Evolutionary conservation across 2,329 filamentous ascomycete genomes (phyloP).

Genomic region (Talaromyces sp.): DNA sequence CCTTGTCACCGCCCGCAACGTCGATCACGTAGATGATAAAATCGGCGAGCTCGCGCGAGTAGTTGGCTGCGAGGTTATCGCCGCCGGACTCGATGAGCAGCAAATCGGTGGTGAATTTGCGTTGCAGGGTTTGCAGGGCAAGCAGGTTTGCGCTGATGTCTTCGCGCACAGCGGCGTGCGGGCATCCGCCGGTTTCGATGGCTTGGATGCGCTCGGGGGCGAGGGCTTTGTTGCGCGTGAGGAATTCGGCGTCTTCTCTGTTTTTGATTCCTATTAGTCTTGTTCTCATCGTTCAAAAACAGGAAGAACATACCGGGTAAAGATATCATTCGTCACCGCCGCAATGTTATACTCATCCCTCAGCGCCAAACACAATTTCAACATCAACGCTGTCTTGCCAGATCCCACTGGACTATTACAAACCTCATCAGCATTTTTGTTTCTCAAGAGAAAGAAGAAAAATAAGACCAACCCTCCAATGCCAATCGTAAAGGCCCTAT

Average conservation of each 20-base stretch:
- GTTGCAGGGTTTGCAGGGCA: conserved; percentile 83
- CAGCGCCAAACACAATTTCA: conserved; percentile 81
- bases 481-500: conserved; percentile 91
- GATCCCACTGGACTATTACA: conserved; percentile 80
- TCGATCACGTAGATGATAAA: conserved; percentile 99
- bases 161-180: conserved; percentile 94
- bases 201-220: conserved; percentile 80
- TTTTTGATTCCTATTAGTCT: conserved; percentile 3
- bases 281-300: background rate
- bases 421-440: background rate
- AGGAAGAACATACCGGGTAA: conserved; percentile 60
- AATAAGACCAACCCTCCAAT: conserved; percentile 74
- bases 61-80: conserved; percentile 96
- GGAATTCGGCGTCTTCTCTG: conserved; percentile 93
- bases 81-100: conserved; percentile 93
- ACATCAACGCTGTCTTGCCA: conserved; percentile 96
- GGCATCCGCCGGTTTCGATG: conserved; percentile 96
- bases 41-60: conserved; percentile 88
- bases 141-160: conserved; percentile 93
- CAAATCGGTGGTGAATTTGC: conserved; percentile 72
- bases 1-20: conserved; percentile 92
- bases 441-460: background rate
- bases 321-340: conserved; percentile 98
- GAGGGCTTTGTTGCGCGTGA: conserved; percentile 79
- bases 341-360: conserved; percentile 80